Evolutionary conservation across 164 flowering plant genomes (phyloP).

Genomic region (Stephania japonica): DNA sequence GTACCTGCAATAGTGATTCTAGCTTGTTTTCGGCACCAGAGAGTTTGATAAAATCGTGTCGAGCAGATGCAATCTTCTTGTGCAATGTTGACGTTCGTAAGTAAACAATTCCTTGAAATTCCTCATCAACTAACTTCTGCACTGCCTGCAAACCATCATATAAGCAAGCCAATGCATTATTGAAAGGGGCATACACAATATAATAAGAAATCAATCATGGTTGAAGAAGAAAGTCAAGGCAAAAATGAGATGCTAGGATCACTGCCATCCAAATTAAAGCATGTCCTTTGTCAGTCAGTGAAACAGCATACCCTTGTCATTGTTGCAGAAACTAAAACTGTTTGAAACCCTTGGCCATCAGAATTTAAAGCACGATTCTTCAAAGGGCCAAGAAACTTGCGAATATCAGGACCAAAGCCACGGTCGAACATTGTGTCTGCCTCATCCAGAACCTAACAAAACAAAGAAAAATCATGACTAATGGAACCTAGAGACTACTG

Average conservation of each 20-base stretch:
- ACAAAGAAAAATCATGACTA: constrained; percentile 6
- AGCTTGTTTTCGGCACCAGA: constrained; percentile 93
- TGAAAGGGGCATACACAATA: not conserved
- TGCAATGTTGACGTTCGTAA: constrained; percentile 85
- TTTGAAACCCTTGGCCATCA: constrained; percentile 73
- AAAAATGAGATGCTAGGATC: not conserved
- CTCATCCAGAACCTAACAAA: constrained; percentile 83
- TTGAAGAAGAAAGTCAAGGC: not conserved
- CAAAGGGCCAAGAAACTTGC: constrained; percentile 77
- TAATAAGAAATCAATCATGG: not conserved
- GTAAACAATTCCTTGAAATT: constrained; percentile 80
- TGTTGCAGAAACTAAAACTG: constrained; percentile 87
- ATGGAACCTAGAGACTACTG: not conserved
- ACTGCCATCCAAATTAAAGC: not conserved
- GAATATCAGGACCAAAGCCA: constrained; percentile 98
- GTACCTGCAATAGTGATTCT: constrained; percentile 84
- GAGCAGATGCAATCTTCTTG: constrained; percentile 88
- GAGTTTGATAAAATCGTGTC: constrained; percentile 91
- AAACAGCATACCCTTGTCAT: constrained; percentile 62
- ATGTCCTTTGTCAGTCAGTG: not conserved
- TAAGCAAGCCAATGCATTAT: not conserved
- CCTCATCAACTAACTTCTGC: constrained; percentile 86
- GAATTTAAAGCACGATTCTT: constrained; percentile 67
- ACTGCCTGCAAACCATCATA: constrained; percentile 56
- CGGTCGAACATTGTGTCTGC: constrained; percentile 99